Evolutionary conservation across 2,329 filamentous ascomycete species (phyloP).

Genomic region (Penicillium glabrum): DNA sequence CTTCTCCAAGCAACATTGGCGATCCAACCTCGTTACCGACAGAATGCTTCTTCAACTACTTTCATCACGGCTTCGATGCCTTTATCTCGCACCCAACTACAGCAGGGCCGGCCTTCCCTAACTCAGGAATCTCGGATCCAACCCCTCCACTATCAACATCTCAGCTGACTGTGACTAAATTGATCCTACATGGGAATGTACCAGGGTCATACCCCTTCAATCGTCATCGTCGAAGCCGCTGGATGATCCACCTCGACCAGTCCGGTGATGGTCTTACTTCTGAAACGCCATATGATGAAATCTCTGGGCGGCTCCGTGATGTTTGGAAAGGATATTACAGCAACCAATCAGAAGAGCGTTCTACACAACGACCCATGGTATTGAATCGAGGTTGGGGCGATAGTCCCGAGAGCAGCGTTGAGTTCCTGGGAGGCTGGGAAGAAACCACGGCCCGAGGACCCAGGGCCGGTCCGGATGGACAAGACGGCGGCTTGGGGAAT

Average conservation of each 20-base stretch:
- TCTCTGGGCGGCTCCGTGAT: constrained; percentile 67
- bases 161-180: constrained; percentile 79
- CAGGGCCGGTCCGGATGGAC: constrained; percentile 43
- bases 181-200: constrained; percentile 92
- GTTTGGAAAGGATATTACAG: constrained; percentile 69
- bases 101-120: constrained; percentile 64
- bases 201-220: constrained; percentile 98
- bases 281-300: constrained; percentile 73
- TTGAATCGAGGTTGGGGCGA: constrained; percentile 89
- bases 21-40: constrained; percentile 54
- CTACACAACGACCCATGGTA: constrained; percentile 68
- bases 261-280: constrained; percentile 59
- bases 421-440: constrained; percentile 83
- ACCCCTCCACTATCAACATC: constrained; percentile 44
- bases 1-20: constrained; percentile 55
- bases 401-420: constrained; percentile 84
- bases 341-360: constrained; percentile 53
- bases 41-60: constrained; percentile 93
- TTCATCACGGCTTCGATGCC: constrained; percentile 90
- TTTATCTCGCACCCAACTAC: constrained; percentile 76
- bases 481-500: constrained; percentile 61
- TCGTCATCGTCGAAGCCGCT: constrained; percentile 83
- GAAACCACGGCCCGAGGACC: constrained; percentile 58
- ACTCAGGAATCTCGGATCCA: constrained; percentile 37
- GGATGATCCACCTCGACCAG: constrained; percentile 64